Evolutionary conservation across 495 filamentous ascomycete genomes (phyloP).

Genomic region (Lindgomyces ingoldianus): DNA sequence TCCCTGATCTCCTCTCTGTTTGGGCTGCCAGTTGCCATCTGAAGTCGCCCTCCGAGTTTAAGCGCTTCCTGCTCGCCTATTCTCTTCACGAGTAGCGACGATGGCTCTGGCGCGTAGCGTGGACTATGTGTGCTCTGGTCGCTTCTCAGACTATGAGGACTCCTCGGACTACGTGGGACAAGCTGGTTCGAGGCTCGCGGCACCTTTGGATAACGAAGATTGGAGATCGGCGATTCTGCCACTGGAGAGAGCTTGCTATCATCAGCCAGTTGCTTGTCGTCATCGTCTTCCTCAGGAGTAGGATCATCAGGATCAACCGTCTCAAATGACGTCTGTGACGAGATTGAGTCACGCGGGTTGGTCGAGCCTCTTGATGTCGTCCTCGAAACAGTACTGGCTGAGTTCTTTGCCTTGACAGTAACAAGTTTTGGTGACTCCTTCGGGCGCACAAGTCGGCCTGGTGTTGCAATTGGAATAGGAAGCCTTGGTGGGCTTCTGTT

Average conservation of each 20-base stretch:
- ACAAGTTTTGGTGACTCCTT: constrained; percentile 23
- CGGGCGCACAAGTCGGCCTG: neutral
- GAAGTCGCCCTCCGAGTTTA: constrained; percentile 36
- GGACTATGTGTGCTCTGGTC: constrained; percentile 8
- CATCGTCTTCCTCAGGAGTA: constrained; percentile 44
- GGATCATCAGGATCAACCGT: constrained; percentile 42
- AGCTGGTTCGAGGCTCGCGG: constrained; percentile 45
- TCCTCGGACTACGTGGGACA: constrained; percentile 41
- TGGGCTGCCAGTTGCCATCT: constrained; percentile 11
- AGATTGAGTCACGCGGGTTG: constrained; percentile 31
- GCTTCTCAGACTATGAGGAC: constrained; percentile 16
- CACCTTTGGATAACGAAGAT: constrained; percentile 46
- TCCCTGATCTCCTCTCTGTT: neutral
- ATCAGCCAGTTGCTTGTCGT: constrained; percentile 36
- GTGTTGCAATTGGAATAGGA: neutral
- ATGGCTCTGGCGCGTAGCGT: neutral
- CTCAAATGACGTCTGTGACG: constrained; percentile 47
- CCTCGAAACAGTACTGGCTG: constrained; percentile 21
- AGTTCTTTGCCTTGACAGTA: constrained; percentile 15
- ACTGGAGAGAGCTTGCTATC: constrained; percentile 42
- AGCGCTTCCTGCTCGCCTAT: constrained; percentile 34
- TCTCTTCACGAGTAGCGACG: constrained; percentile 41
- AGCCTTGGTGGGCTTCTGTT: neutral
- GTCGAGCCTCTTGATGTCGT: constrained; percentile 20
- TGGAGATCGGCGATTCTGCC: constrained; percentile 44